Base-by-base conservation (phyloP, 1,284 basidiomycete species). In the Takashimella koratensis region DNA sequence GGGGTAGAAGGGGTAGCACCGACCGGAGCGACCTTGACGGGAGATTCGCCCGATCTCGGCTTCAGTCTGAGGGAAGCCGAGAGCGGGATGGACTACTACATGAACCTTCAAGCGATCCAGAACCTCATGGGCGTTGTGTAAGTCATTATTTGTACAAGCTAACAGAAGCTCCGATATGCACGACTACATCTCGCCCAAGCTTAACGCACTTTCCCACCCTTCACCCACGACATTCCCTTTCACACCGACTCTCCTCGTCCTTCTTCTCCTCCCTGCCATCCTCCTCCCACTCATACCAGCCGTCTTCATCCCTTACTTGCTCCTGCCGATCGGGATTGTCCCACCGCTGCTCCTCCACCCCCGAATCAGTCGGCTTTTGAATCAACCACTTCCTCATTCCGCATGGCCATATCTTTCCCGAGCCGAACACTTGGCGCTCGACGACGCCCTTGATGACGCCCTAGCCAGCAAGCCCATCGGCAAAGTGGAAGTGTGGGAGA, bases 71-170 rank as follows among this genome's bases (percentile, higher is more conserved):
- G 68, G 49, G 67, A 72, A 49, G 68, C 70, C 1, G 73, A 75
- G 55, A 70, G 62, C 44, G 64, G 65, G 2, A 69, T 75, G 52
- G 75, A 76, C 52, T 76, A 75, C 45, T 74, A 70, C 51, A 71
- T 76, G 72, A 77, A 77, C 56, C 51, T 77, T 19, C 76, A 77
- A 52, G 75, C 74, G 2, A 76, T 77, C 47, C 76, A 77, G 62
- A 77, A 77, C 58, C 63, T 76, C 23, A 76, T 77, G 75, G 75
- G 75, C 5, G 52, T 70, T 12, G 57, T 73, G 72, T 73, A 47
- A 62, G 72, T 66, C 43, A 25, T 45, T 13, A n/a, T 22, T 21
- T 30, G 16, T 23, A 30, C 30, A 23, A 44, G 24, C 24, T 26
- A 49, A 30, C 20, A 2, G n/a, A 44, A 73, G 71, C 16, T 72